phyloP scores from a whole-genome alignment of 2,329 filamentous ascomycete genomes.

The Colletotrichum magnum region DNA sequence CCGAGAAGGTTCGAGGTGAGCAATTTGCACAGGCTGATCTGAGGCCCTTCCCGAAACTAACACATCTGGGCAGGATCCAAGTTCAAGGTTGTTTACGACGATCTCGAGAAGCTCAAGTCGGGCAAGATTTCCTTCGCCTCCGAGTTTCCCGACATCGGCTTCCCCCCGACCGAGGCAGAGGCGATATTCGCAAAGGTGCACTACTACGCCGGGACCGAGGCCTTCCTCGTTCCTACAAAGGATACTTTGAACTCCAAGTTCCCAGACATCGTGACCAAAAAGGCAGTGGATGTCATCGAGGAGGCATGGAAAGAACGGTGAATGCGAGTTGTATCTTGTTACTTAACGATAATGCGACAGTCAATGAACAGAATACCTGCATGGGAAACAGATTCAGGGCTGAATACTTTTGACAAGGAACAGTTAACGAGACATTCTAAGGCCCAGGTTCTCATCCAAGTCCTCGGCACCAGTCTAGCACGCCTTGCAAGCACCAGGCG shows the following conservation, averaged over 20 bases:
- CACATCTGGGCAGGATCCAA: background rate
- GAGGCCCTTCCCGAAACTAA: background rate
- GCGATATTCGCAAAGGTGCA: slow-evolving; percentile 44
- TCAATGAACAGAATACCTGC: background rate
- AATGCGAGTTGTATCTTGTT: background rate
- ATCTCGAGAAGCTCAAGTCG: slow-evolving; percentile 43
- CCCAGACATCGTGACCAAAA: slow-evolving; percentile 45
- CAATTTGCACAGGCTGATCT: background rate
- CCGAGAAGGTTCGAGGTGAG: slow-evolving; percentile 45
- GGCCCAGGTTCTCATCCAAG: background rate
- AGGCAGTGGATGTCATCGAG: slow-evolving; percentile 44
- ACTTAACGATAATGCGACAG: background rate
- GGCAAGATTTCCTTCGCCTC: slow-evolving; percentile 45
- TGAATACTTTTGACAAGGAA: background rate
- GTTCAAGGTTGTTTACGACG: slow-evolving; percentile 21
- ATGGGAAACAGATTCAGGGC: background rate
- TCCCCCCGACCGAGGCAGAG: slow-evolving; percentile 38
- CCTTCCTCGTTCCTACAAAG: slow-evolving; percentile 39
- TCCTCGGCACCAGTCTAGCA: background rate
- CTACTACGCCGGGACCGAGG: slow-evolving; percentile 39
- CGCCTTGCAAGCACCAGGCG: slow-evolving; percentile 9
- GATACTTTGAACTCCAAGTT: slow-evolving; percentile 48
- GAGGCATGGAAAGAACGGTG: slow-evolving; percentile 22
- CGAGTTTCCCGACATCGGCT: slow-evolving; percentile 42
- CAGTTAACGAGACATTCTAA: background rate